Conservation (phyloP, 176 grass and related monocot species). For the Tuctoria greenei region DNA sequence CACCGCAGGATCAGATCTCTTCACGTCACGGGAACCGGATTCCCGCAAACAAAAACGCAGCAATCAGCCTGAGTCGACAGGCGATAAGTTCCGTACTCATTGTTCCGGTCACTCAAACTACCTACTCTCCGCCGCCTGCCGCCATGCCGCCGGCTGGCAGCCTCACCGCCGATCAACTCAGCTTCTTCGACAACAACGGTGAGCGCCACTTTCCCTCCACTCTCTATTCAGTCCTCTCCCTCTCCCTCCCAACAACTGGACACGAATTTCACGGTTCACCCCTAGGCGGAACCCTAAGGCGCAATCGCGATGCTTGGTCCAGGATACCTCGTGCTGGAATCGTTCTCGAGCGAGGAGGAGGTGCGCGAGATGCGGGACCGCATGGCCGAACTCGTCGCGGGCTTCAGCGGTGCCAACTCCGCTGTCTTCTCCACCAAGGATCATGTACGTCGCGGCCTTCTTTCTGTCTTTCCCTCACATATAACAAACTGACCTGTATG, state of each 20-base stretch:
- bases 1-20: not conserved
- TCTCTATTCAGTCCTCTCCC: not conserved
- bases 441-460: conserved; percentile 48
- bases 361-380: conserved; percentile 66
- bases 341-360: conserved; percentile 65
- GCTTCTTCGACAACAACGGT: conserved; percentile 74
- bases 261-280: not conserved
- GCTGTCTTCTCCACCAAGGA: conserved; percentile 84
- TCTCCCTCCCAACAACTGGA: not conserved
- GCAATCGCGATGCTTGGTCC: conserved; percentile 8
- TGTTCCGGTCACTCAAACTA: not conserved
- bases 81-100: conserved; percentile 3
- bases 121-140: not conserved
- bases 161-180: conserved; percentile 63
- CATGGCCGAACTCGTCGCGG: conserved; percentile 65
- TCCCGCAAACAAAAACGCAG: not conserved
- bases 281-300: conserved; percentile 14
- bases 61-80: not conserved
- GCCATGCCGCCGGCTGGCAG: conserved; percentile 50
- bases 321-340: conserved; percentile 81
- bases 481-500: not conserved
- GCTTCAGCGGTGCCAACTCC: conserved; percentile 55
- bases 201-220: not conserved
- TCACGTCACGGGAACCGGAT: not conserved
- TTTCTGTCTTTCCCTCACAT: not conserved